Evolutionary conservation across 805 yeast species (phyloP), one percentile per base, ranked within the genome.

Genomic region (Ogataea salicorniae): DNA sequence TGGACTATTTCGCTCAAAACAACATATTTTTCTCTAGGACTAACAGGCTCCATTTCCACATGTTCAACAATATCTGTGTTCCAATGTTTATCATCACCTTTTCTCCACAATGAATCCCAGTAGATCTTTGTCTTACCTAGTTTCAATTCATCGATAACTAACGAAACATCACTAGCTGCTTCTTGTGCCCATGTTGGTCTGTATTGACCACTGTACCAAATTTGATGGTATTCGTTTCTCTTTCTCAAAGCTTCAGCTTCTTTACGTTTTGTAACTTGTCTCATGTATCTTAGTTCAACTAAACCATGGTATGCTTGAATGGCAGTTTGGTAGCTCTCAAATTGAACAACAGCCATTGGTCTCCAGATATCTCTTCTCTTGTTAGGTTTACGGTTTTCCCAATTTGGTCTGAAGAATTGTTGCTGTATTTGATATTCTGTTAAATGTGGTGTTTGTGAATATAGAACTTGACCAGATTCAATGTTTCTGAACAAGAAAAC

Each of bases 181-280:
- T 91, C 97, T 65, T 88, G 96, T 13, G 95, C 74, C 68, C 84
- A 87, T 0, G 94, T 82, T 23, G 97, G 97, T 61, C 97, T 79
- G 71, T 77, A 92, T 67, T 87, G 95, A 41, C 88, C 92, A 48
- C 84, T 79, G 64, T 74, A 84, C 96, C 97, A 90, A 43, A 83
- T 80, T 67, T 87, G 83, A 1, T 95, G 94, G 48, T 80, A 87
- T 40, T 74, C 77, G 61, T 86, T 80, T 62, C 86, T 80, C 60
- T 80, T 81, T 59, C 97, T 77, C 74, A 84, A 70, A 40, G 74
- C 70, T 59, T 79, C 77, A 26, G 92, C 88, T 58, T 79, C 80
- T 53, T 79, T 72, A 43, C 67, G 64, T 52, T 76, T 72, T n/a
- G 74, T 64, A 22, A 79, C 73, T 62, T 87, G 94, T 61, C 98